These are phyloP conservation scores for Phytophthora niederhauseri DNA, from an alignment of 352 stramenopile species.

Conservation along the genomic window DNA sequence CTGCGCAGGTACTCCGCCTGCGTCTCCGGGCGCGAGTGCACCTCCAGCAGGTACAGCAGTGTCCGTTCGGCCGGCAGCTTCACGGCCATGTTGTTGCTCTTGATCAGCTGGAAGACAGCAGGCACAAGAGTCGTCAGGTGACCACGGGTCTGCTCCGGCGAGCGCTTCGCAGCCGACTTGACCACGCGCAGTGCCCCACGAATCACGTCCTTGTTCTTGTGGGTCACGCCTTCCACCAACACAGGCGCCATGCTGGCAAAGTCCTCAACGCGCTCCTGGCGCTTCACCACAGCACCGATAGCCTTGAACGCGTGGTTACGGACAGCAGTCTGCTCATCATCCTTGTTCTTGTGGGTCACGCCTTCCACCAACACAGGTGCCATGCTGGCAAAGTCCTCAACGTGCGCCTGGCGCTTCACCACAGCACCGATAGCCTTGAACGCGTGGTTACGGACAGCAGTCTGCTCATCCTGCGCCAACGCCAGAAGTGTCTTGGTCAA, in stretches of 20 bases:
- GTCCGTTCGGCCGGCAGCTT: constrained; percentile 88
- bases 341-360: constrained; percentile 81
- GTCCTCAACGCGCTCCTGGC: constrained; percentile 36
- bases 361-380: constrained; percentile 65
- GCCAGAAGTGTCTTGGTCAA: constrained; percentile 42
- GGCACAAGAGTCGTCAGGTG: constrained; percentile 73
- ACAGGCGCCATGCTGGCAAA: constrained; percentile 54
- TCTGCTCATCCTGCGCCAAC: constrained; percentile 71
- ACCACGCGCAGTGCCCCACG: constrained; percentile 72
- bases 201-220: constrained; percentile 86
- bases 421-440: constrained; percentile 61
- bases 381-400: constrained; percentile 40
- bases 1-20: constrained; percentile 69
- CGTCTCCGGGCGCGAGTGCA: constrained; percentile 84
- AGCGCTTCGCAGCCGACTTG: constrained; percentile 76
- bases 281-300: constrained; percentile 64
- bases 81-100: constrained; percentile 89
- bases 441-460: constrained; percentile 58
- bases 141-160: constrained; percentile 56
- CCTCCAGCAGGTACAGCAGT: constrained; percentile 88
- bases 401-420: constrained; percentile 53
- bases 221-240: constrained; percentile 61
- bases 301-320: constrained; percentile 59
- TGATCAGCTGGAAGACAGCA: constrained; percentile 84
- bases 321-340: constrained; percentile 81